A percentile compares a stretch with the other conserved stretches of the same genome.
phyloP scores from a whole-genome alignment of 2,329 filamentous ascomycete species.

The Chaetomiaceae sp. region DNA sequence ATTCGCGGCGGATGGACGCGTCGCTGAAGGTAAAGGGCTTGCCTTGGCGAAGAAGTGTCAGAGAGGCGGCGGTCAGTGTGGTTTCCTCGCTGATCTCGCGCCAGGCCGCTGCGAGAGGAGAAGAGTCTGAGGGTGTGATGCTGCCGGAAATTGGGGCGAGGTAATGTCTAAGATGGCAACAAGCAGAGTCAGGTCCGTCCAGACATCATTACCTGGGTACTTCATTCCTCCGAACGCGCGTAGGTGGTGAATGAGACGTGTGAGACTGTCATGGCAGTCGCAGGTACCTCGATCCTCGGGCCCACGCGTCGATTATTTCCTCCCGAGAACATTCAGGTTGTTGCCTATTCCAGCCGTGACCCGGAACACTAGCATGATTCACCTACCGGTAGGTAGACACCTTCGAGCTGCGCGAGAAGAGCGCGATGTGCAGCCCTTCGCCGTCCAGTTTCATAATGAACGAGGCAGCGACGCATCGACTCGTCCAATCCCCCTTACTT shows the following conservation, averaged over 20 bases:
- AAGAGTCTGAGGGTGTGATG: constrained; percentile 48
- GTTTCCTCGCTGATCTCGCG: constrained; percentile 60
- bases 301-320: too few species aligned
- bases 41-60: constrained; percentile 49
- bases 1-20: constrained; percentile 45
- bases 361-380: too few species aligned
- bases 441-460: constrained; percentile 45
- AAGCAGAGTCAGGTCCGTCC: not conserved
- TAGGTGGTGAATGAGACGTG: too few species aligned
- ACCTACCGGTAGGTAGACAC: constrained; percentile 55
- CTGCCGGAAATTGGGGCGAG: constrained; percentile 58
- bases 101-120: constrained; percentile 51
- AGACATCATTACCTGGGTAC: not conserved
- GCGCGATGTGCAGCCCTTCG: constrained; percentile 43
- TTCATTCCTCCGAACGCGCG: too few species aligned
- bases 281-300: too few species aligned
- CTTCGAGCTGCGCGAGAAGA: constrained; percentile 55
- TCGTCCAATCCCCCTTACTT: constrained; percentile 18
- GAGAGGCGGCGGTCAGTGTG: constrained; percentile 38
- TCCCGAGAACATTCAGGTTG: not conserved
- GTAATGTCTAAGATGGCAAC: constrained; percentile 37
- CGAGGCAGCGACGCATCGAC: constrained; percentile 41
- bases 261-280: too few species aligned
- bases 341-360: not conserved
- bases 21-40: constrained; percentile 55